Conservation (phyloP, 208 protist species). For the Trypanosoma vivax region DNA sequence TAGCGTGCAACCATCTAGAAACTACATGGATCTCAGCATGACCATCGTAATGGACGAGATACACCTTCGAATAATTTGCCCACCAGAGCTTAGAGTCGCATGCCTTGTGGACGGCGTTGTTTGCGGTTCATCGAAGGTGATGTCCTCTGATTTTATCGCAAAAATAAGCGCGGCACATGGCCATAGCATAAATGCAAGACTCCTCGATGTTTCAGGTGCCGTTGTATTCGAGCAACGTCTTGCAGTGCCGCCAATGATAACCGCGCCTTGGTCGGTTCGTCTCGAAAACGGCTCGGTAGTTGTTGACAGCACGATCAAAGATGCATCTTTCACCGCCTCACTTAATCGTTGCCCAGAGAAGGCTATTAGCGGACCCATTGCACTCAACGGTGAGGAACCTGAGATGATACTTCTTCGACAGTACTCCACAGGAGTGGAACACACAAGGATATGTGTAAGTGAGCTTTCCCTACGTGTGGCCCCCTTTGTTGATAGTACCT, state of each 20-base stretch:
- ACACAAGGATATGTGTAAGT: slow-evolving; percentile 23
- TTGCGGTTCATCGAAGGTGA: slow-evolving; percentile 17
- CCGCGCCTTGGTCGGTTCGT: slow-evolving; percentile 45
- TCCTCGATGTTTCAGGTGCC: slow-evolving; percentile 43
- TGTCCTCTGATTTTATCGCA: slow-evolving; percentile 40
- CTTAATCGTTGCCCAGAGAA: slow-evolving; percentile 56
- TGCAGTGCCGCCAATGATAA: slow-evolving; percentile 39
- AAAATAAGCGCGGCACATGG: slow-evolving; percentile 29
- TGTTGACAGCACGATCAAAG: slow-evolving; percentile 35
- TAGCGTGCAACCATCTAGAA: background rate
- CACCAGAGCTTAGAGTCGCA: slow-evolving; percentile 48
- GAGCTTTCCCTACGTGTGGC: slow-evolving; percentile 55
- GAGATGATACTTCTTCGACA: slow-evolving; percentile 57
- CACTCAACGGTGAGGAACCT: slow-evolving; percentile 43
- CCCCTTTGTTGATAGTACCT: slow-evolving; percentile 30
- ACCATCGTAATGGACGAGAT: slow-evolving; percentile 45
- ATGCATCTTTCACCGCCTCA: slow-evolving; percentile 31
- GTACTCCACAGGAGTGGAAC: slow-evolving; percentile 41
- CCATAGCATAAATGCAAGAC: slow-evolving; percentile 51
- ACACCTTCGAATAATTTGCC: slow-evolving; percentile 42
- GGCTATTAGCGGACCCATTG: slow-evolving; percentile 25
- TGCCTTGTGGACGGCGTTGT: slow-evolving; percentile 67
- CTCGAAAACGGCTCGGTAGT: slow-evolving; percentile 52
- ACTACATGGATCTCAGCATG: slow-evolving; percentile 56
- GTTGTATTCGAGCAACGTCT: slow-evolving; percentile 74